Percentiles rank a stretch among this genome's conserved stretches.
These are phyloP conservation scores for Alisma plantagoaquatica DNA, from an alignment of 106 monocot species.

Conservation along the genomic window DNA sequence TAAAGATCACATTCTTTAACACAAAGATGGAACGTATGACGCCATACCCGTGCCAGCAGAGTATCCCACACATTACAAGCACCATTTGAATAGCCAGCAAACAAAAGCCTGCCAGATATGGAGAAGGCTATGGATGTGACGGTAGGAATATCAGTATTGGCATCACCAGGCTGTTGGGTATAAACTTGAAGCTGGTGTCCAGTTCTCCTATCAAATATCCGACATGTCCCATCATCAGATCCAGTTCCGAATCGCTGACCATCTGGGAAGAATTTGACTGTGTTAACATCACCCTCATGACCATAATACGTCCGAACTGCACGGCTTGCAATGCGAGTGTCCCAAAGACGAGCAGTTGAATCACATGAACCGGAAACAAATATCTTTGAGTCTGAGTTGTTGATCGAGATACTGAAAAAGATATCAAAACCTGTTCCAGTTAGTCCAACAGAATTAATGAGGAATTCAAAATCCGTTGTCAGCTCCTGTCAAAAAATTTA, in stretches of 20 bases:
- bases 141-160: slow-evolving; percentile 30
- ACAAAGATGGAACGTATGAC: too few species aligned
- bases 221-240: slow-evolving; percentile 92
- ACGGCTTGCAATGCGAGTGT: slow-evolving; percentile 74
- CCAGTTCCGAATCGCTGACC: slow-evolving; percentile 93
- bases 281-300: slow-evolving; percentile 74
- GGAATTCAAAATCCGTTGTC: too few species aligned
- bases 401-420: slow-evolving; percentile 73
- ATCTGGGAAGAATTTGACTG: slow-evolving; percentile 96
- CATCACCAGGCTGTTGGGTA: slow-evolving; percentile 23
- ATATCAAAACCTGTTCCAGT: too few species aligned
- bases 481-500: too few species aligned
- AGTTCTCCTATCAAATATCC: slow-evolving; percentile 84
- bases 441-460: too few species aligned
- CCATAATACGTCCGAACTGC: slow-evolving; percentile 74
- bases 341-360: slow-evolving; percentile 80
- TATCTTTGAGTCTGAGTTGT: slow-evolving; percentile 69
- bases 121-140: slow-evolving; percentile 91
- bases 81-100: slow-evolving; percentile 98
- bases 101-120: slow-evolving; percentile 84
- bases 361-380: slow-evolving; percentile 98
- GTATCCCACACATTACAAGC: slow-evolving; percentile 96
- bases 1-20: too few species aligned
- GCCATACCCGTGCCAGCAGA: slow-evolving; percentile 66
- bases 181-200: slow-evolving; percentile 96